Evolutionary conservation across 768 basidiomycete genomes (phyloP).

Genomic region (Ephemerocybe angulata): DNA sequence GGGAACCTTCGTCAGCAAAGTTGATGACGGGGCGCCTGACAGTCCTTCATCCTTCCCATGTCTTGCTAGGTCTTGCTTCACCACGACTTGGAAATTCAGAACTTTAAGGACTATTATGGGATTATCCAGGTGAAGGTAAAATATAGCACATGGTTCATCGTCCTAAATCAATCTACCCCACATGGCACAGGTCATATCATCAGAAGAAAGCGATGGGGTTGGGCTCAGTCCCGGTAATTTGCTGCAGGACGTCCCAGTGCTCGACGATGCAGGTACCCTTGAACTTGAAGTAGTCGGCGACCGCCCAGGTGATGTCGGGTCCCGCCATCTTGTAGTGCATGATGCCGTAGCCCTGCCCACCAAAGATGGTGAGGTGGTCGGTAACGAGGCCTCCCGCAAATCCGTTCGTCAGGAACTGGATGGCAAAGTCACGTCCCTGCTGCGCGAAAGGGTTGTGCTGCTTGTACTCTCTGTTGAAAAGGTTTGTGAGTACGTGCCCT

Average conservation of each 20-base stretch:
- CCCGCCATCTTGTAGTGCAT: conserved; percentile 2
- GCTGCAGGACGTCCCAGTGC: conserved; percentile 10
- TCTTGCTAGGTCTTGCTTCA: no score
- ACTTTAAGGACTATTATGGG: no score
- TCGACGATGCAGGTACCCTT: conserved; percentile 8
- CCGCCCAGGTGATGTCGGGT: not conserved
- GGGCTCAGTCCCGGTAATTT: conserved; percentile 4
- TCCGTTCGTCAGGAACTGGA: not conserved
- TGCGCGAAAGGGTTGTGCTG: conserved; percentile 7
- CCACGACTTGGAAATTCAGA: no score
- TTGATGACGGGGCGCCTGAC: no score
- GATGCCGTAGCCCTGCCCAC: conserved; percentile 6
- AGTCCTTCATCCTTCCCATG: no score
- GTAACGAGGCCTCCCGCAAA: not conserved
- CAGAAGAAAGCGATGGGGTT: conserved; percentile 10
- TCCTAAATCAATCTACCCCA: no score
- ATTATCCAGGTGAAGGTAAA: no score
- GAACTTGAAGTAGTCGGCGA: conserved; percentile 10
- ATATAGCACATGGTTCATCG: no score
- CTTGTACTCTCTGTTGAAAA: conserved; percentile 2
- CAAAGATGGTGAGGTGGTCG: conserved; percentile 1
- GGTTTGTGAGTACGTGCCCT: not conserved
- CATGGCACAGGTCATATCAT: no score
- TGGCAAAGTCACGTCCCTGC: conserved; percentile 6
- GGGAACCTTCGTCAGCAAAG: no score